These are phyloP conservation scores for Globisporangium sylvaticum DNA, from an alignment of 352 stramenopile species.

Conservation along the genomic window DNA sequence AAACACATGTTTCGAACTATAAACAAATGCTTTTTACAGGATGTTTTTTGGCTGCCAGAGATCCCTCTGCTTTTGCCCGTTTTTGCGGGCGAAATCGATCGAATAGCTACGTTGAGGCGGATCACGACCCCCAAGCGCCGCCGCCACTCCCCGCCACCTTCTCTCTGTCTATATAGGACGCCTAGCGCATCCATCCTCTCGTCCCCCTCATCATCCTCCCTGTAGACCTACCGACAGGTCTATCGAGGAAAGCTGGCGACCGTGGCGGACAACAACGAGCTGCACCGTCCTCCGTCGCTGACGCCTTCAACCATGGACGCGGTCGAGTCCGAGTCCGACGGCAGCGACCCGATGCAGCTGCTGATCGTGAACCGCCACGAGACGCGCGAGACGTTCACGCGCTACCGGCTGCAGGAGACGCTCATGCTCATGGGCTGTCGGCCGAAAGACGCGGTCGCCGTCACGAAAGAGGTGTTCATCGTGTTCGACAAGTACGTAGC, in stretches of 20 bases:
- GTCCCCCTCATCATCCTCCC: not conserved
- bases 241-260: slow-evolving; percentile 4
- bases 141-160: not conserved
- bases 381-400: slow-evolving; percentile 63
- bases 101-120: not conserved
- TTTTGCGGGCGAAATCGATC: too few relatives aligned
- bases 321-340: slow-evolving; percentile 48
- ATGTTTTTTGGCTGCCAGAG: not conserved
- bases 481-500: slow-evolving; percentile 53
- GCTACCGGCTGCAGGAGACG: slow-evolving; percentile 82
- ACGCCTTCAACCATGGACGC: slow-evolving; percentile 37
- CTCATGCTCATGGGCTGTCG: slow-evolving; percentile 87
- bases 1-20: too few relatives aligned
- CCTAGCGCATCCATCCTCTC: not conserved
- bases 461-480: slow-evolving; percentile 65
- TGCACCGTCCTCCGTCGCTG: not conserved
- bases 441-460: slow-evolving; percentile 62
- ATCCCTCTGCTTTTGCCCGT: not conserved
- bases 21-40: not conserved
- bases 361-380: slow-evolving; percentile 56
- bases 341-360: slow-evolving; percentile 76
- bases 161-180: not conserved
- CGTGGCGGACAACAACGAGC: slow-evolving; percentile 13
- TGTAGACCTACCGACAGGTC: not conserved
- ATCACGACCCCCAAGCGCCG: not conserved